Evolutionary conservation across 2,329 filamentous ascomycete species (phyloP).

Genomic region (Exophiala xenobiotica): DNA sequence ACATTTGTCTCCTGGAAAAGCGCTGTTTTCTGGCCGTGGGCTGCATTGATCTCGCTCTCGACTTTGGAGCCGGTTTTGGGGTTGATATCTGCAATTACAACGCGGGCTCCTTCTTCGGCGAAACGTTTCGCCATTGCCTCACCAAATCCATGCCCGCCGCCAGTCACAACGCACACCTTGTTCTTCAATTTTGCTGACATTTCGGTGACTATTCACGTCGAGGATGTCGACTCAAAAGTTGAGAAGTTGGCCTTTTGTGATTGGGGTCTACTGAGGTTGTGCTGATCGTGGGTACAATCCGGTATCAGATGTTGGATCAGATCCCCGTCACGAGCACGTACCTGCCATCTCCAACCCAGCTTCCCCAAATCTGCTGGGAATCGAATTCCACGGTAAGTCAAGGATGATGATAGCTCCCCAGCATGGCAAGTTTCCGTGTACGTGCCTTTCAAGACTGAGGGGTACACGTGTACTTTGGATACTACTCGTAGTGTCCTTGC

Average conservation of each 20-base stretch:
- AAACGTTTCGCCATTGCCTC: slow-evolving; percentile 53
- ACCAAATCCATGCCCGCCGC: slow-evolving; percentile 44
- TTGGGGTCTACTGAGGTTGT: too few species aligned
- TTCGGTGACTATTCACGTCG: not conserved
- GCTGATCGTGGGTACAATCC: too few species aligned
- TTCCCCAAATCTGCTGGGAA: not conserved
- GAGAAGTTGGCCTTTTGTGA: too few species aligned
- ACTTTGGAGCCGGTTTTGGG: slow-evolving; percentile 68
- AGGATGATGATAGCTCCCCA: too few species aligned
- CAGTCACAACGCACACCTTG: slow-evolving; percentile 25
- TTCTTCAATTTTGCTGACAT: slow-evolving; percentile 4
- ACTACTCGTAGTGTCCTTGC: not conserved
- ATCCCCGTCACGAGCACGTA: too few species aligned
- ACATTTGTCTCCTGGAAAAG: slow-evolving; percentile 34
- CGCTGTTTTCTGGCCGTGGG: slow-evolving; percentile 44
- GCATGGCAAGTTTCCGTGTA: too few species aligned
- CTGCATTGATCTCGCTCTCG: slow-evolving; percentile 65
- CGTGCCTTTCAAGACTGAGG: slow-evolving; percentile 4
- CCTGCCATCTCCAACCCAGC: not conserved
- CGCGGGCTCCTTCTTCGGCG: slow-evolving; percentile 81
- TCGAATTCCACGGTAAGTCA: too few species aligned
- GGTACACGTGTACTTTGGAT: not conserved
- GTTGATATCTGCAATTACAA: slow-evolving; percentile 84
- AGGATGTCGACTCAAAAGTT: too few species aligned
- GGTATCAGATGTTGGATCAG: too few species aligned